These are phyloP conservation scores for Neurospora sp. DNA, from an alignment of 495 filamentous ascomycete genomes.

Conservation along the genomic window DNA sequence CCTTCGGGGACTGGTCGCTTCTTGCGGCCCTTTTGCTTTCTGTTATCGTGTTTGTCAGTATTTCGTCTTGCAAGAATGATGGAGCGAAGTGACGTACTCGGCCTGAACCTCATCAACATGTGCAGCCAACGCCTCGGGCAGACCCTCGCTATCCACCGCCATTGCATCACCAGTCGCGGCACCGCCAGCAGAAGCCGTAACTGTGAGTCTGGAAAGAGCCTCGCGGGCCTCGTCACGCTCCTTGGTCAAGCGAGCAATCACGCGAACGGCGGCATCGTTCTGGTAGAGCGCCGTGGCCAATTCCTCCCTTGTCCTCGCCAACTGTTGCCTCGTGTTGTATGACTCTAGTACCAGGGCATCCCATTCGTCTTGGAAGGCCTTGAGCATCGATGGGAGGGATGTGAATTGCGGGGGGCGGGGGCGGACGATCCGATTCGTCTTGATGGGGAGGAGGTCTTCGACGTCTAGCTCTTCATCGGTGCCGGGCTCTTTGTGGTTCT, in stretches of 20 bases:
- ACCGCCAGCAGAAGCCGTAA: slow-evolving; percentile 44
- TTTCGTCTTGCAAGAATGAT: neutral
- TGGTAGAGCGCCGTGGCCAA: slow-evolving; percentile 89
- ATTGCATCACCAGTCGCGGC: slow-evolving; percentile 66
- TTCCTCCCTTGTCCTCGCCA: slow-evolving; percentile 85
- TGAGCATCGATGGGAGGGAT: slow-evolving; percentile 91
- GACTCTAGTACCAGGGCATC: slow-evolving; percentile 85
- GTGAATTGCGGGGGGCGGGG: slow-evolving; percentile 91
- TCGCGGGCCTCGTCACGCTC: slow-evolving; percentile 91
- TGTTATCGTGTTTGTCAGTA: slow-evolving; percentile 28
- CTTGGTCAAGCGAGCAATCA: slow-evolving; percentile 78
- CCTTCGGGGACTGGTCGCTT: slow-evolving; percentile 78
- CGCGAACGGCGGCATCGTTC: slow-evolving; percentile 86
- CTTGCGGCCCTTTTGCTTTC: slow-evolving; percentile 71
- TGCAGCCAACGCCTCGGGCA: slow-evolving; percentile 62
- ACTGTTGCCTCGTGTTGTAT: slow-evolving; percentile 76
- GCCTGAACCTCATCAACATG: slow-evolving; percentile 71
- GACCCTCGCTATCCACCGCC: slow-evolving; percentile 69
- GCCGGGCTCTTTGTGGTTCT: slow-evolving; percentile 89
- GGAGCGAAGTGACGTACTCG: slow-evolving; percentile 42
- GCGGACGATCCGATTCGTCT: slow-evolving; percentile 68
- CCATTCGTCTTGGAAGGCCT: slow-evolving; percentile 98
- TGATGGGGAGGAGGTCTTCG: slow-evolving; percentile 82
- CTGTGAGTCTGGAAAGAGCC: slow-evolving; percentile 76
- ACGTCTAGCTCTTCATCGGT: slow-evolving; percentile 78